Conservation (phyloP, 306 rosid genomes). For the Hippophae gyantsensis region DNA sequence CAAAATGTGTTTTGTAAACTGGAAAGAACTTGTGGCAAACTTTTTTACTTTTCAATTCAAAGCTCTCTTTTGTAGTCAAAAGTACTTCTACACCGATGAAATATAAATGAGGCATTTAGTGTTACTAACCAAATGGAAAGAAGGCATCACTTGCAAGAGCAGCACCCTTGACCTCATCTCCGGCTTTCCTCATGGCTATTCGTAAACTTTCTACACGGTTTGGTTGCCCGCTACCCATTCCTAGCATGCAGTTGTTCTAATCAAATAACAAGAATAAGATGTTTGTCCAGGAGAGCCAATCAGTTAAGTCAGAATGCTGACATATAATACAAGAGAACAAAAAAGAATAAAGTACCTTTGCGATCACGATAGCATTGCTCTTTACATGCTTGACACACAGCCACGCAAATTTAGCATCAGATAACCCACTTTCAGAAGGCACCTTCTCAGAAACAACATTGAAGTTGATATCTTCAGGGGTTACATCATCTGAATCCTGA, state of each 20-base stretch:
- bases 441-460: conserved; percentile 43
- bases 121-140: conserved; percentile 76
- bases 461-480: conserved; percentile 61
- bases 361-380: conserved; percentile 88
- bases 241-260: conserved; percentile 85
- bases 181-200: conserved; percentile 83
- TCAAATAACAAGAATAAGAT: conserved; percentile 20
- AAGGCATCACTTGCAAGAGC: conserved; percentile 97
- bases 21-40: too few relatives aligned
- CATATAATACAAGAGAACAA: neutral
- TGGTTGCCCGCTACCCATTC: conserved; percentile 99
- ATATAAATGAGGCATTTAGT: too few relatives aligned
- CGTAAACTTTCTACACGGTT: conserved; percentile 82
- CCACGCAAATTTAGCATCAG: conserved; percentile 80
- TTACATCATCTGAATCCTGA: conserved; percentile 79
- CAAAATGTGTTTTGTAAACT: too few relatives aligned
- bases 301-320: neutral
- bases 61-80: too few relatives aligned
- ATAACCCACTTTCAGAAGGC: conserved; percentile 54
- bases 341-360: conserved; percentile 41
- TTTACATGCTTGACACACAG: conserved; percentile 88
- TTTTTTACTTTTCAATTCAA: too few relatives aligned
- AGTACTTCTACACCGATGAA: too few relatives aligned
- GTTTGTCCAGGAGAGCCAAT: neutral
- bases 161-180: conserved; percentile 78